A percentile compares a stretch with the other conserved stretches of the same genome.
Evolutionary conservation across 2,329 filamentous ascomycete genomes (phyloP).

Genomic region (Coniochaeta prunicola): DNA sequence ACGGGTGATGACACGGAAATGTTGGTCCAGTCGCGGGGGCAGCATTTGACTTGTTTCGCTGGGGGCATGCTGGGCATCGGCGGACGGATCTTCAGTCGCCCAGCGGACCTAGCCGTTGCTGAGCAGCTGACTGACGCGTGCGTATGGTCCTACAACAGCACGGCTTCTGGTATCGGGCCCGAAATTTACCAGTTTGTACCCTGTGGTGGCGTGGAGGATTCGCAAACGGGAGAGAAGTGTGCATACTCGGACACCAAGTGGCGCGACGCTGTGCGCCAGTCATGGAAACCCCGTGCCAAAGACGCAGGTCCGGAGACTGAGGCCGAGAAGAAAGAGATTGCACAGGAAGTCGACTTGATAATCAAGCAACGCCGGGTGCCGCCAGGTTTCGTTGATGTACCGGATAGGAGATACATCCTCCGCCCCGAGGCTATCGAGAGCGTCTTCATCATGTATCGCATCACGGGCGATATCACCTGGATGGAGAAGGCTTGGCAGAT

Average conservation of each 20-base stretch:
- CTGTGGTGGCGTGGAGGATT: constrained; percentile 19
- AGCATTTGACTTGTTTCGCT: constrained; percentile 56
- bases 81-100: constrained; percentile 49
- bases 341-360: background rate
- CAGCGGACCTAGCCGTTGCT: constrained; percentile 48
- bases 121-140: constrained; percentile 55
- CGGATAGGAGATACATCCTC: constrained; percentile 55
- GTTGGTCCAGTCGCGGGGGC: constrained; percentile 25
- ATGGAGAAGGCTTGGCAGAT: constrained; percentile 67
- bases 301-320: background rate
- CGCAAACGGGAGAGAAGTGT: constrained; percentile 15
- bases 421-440: constrained; percentile 76
- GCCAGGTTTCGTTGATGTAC: constrained; percentile 47
- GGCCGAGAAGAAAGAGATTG: background rate
- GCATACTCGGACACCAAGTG: constrained; percentile 16
- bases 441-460: constrained; percentile 69
- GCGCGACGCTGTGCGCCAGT: constrained; percentile 12
- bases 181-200: constrained; percentile 47
- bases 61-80: constrained; percentile 61
- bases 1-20: constrained; percentile 12
- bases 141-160: constrained; percentile 55
- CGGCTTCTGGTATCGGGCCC: constrained; percentile 52
- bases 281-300: constrained; percentile 5
- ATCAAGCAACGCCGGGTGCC: constrained; percentile 34
- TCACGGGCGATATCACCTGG: constrained; percentile 60